Base-by-base conservation (phyloP, 192 early-diverging fungal genomes). In the Gamsiella multidivaricata region DNA sequence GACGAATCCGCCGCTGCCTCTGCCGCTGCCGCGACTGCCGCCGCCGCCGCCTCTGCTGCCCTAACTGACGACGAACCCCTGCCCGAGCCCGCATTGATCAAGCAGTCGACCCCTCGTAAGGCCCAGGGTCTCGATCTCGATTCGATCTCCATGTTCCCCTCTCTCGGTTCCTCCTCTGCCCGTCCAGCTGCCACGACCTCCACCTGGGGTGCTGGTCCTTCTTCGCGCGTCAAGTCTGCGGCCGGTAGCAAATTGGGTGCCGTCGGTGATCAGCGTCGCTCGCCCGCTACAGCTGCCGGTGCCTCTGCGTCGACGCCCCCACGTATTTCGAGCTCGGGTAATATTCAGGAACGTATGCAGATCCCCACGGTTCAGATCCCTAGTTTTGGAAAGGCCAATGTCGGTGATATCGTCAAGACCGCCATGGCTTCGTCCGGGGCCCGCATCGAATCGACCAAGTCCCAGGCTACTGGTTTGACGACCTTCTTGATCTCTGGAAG, bases 401-500 rank as follows among this genome's bases (percentile, higher is more conserved):
- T 87, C 9, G 84, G 81, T 43, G 90, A 90, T 31, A 70, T 84
- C 11, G 88, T 88, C 49, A 86, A 86, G 61, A 68, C 82, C 43
- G 88, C 91, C n/a, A 90, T 86, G 72, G 71, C 82, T 53, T 86
- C 84, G 43, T 91, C 91, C 3, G 82, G 86, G 55, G 94, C 95
- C 11, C 86, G 87, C 23, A 96, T 98, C 59, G 94, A 97, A 45
- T 85, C 92, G 15, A 93, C 94, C 42, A 92, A 92, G 33, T 91
- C 92, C 83, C 74, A 83, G 32, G 87, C 84, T 36, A 87, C 87
- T 23, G 85, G 88, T 15, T 90, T 88, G 3, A 87, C 92, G 31
- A 95, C 95, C 22, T 94, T 96, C 56, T 70, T 97, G 25, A 89
- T 98, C 80, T 89, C 88, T 69, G 96, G 96, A 47, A 87, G 88